phyloP scores from a whole-genome alignment of 2,329 filamentous ascomycete genomes.

The Xylariaceae sp. region DNA sequence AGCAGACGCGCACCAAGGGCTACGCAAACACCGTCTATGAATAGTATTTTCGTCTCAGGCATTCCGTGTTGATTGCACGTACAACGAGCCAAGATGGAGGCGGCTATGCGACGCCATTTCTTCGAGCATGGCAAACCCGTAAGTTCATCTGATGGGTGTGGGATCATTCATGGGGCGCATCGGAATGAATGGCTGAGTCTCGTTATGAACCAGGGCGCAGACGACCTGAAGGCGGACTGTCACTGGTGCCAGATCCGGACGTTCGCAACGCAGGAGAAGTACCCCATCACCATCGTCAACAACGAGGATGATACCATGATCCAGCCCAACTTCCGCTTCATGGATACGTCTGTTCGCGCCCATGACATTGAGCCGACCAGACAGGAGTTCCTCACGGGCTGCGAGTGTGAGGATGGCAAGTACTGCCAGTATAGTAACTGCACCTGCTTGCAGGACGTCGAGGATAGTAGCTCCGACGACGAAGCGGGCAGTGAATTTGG shows the following conservation, averaged over 20 bases:
- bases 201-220: slow-evolving; percentile 28
- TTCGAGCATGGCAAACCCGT: slow-evolving; percentile 42
- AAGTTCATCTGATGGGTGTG: slow-evolving; percentile 16
- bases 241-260: slow-evolving; percentile 58
- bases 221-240: slow-evolving; percentile 42
- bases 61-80: not conserved
- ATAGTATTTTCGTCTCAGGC: not conserved
- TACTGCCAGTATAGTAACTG: slow-evolving; percentile 65
- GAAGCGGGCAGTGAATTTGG: slow-evolving; percentile 18
- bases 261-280: slow-evolving; percentile 44
- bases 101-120: slow-evolving; percentile 44
- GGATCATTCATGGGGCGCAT: no score
- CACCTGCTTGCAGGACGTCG: slow-evolving; percentile 55
- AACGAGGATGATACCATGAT: slow-evolving; percentile 50
- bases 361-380: slow-evolving; percentile 55
- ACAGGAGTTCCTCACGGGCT: slow-evolving; percentile 62
- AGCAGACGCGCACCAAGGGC: slow-evolving; percentile 1
- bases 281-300: slow-evolving; percentile 61
- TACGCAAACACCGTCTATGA: slow-evolving; percentile 6
- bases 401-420: slow-evolving; percentile 56
- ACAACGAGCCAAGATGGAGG: slow-evolving; percentile 39
- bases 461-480: slow-evolving; percentile 45
- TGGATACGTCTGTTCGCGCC: slow-evolving; percentile 55
- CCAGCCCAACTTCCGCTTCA: slow-evolving; percentile 63
- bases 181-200: not conserved